Evolutionary conservation across 805 yeast genomes (phyloP), one percentile per base, ranked within the genome.

Genomic region (Candida ficus): DNA sequence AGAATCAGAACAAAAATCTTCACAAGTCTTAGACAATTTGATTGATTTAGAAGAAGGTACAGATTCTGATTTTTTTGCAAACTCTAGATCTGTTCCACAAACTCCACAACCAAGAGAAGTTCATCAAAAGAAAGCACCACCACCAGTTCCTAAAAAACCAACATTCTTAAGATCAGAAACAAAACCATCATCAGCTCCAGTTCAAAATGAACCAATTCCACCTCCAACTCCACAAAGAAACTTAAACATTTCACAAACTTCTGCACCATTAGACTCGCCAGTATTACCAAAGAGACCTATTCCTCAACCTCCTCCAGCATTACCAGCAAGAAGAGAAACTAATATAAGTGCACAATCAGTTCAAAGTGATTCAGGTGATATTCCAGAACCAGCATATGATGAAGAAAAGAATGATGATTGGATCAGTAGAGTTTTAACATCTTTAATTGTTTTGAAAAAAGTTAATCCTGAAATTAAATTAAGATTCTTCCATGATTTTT

Each of bases 401-500:
- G 85, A 78, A 47, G 75, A 70, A 42, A 71, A 66, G 33, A 69
- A 70, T 19, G 80, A 75, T 17, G 49, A 64, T 16, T 82, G 90
- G 90, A 70, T 68, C 40, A 62, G 63, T 25, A 66, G 87, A 33
- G 64, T 78, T 2, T 46, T 60, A n/a, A 52, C 58, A 0, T 47
- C 57, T 6, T 22, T 48, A 11, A 37, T 53, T n/a, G 29, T 54
- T 3, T 40, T 56, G 11, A 40, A 44, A 21, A 49, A 50, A 22
- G 42, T 44, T 13, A 49, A 49, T 7, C 31, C 38, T n/a, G 37
- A 42, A 10, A 46, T 48, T 29, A 42, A 42, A 28, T 34, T 54
- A 27, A 47, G 40, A 29, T 22, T 56, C 5, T 56, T 53, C 30
- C 39, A 29, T 9, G 58, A 56, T 41, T 54, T 48, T 26, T 38